Conservation (phyloP, 2,329 filamentous ascomycete genomes). For the Thelonectria discophora region DNA sequence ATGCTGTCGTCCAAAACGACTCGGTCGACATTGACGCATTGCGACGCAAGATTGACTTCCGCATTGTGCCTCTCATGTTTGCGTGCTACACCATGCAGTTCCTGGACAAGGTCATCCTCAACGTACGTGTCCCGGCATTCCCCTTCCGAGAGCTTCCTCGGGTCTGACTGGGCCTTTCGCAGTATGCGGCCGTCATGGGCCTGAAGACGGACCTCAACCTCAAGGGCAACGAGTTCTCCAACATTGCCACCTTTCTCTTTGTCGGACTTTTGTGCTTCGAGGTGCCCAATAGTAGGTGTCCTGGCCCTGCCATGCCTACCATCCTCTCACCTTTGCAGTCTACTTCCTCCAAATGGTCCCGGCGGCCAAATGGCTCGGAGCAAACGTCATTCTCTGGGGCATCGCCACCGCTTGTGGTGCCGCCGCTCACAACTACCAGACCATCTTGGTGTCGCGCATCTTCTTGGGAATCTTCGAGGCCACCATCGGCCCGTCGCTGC, state of each 20-base stretch:
- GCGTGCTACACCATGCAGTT: slow-evolving; percentile 70
- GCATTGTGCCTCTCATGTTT: slow-evolving; percentile 70
- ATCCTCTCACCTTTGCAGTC: slow-evolving; percentile 45
- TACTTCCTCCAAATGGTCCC: slow-evolving; percentile 69
- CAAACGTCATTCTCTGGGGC: slow-evolving; percentile 68
- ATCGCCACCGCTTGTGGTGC: slow-evolving; percentile 63
- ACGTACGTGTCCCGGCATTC: slow-evolving; percentile 53
- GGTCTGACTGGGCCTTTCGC: slow-evolving; percentile 16
- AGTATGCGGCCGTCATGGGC: slow-evolving; percentile 75
- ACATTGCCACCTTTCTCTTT: slow-evolving; percentile 69
- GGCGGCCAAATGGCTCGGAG: slow-evolving; percentile 67
- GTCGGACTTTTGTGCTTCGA: slow-evolving; percentile 68
- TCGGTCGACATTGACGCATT: slow-evolving; percentile 56
- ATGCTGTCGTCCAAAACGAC: slow-evolving; percentile 46
- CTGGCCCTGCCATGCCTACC: too few relatives aligned
- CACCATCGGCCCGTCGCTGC: slow-evolving; percentile 66
- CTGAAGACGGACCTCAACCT: slow-evolving; percentile 62
- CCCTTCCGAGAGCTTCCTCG: not conserved
- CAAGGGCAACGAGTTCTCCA: slow-evolving; percentile 68
- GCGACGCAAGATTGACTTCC: slow-evolving; percentile 65
- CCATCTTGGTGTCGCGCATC: slow-evolving; percentile 63
- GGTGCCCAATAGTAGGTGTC: slow-evolving; percentile 62
- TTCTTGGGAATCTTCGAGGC: slow-evolving; percentile 70
- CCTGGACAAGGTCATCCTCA: slow-evolving; percentile 70
- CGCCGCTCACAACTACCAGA: slow-evolving; percentile 61